Base-by-base conservation (phyloP, 352 stramenopile genomes). In the Globisporangium alternatum region DNA sequence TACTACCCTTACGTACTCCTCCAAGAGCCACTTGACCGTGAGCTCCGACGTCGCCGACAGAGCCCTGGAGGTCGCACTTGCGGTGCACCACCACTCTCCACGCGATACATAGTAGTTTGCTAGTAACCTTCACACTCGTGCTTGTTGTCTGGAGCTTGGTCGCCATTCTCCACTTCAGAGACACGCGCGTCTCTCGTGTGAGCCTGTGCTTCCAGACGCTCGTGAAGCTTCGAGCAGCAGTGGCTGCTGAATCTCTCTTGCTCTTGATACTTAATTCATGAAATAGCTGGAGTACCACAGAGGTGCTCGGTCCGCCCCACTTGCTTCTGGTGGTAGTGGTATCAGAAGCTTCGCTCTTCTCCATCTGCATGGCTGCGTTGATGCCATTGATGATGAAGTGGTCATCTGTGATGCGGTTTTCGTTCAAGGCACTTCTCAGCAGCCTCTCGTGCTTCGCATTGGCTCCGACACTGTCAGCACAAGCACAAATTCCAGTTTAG, bases 11-110 rank as follows among this genome's bases (percentile, higher is more conserved):
- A 64, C 30, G 25, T 28, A 28, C 31, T 65, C 31, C 41, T 60
- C 22, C 21, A 21, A 41, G 9, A 43, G 25, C 8, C 62, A 69
- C 30, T 28, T 44, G 33, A 10, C 51, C 41, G 30, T 12, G 10
- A 19, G 58, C 53, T 22, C 57, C 69, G 43, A 62, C 54, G 8
- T 72, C 57, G n/a, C 70, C 57, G 0, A 68, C 17, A 21, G 30
- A 55, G 19, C 56, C 70, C 19, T 43, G 55, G 0, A 63, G 54
- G 12, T 69, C 64, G 47, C 66, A 74, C 9, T 67, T 67, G 12
- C 70, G 67, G 19, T 35, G 47, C 17, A 74, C 57, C 2, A 72
- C 9, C 13, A 76, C 15, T 31, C 65, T 70, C 69, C 69, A 76
- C 13, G 48, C 10, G 25, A 64, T 5, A 35, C 25, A 35, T 28